Conservation (phyloP, 2,329 filamentous ascomycete species). For the Aureobasidium sp. region DNA sequence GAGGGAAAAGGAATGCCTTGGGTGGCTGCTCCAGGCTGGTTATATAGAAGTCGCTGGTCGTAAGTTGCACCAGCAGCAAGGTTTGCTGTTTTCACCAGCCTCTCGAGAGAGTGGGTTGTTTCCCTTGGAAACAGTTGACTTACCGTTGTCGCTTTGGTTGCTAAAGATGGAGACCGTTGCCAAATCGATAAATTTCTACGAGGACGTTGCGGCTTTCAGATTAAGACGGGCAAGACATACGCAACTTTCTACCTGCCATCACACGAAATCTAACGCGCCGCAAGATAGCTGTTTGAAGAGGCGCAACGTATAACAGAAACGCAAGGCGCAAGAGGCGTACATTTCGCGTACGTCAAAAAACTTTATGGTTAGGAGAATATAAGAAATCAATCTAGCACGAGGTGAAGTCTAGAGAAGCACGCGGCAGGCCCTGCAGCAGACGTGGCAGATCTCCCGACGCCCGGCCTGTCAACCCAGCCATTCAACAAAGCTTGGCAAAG, state of each 20-base stretch:
- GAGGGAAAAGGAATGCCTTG: background rate
- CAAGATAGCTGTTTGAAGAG: background rate
- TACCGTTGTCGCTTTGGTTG: background rate
- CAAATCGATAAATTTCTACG: conserved; percentile 11
- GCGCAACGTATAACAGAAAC: background rate
- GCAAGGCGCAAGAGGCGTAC: background rate
- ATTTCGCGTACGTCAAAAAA: background rate
- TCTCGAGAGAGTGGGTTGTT: background rate
- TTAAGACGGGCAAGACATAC: conserved; percentile 3
- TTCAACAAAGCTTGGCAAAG: background rate
- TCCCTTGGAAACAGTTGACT: conserved; percentile 8
- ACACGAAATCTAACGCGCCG: background rate
- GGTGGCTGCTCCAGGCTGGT: background rate
- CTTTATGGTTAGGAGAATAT: background rate
- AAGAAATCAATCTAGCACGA: background rate
- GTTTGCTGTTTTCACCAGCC: background rate
- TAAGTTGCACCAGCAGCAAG: background rate
- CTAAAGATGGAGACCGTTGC: conserved; percentile 10
- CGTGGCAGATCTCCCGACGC: conserved; percentile 2
- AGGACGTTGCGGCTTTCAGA: conserved; percentile 3
- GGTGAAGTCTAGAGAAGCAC: conserved; percentile 2
- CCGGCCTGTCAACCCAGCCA: conserved; percentile 2
- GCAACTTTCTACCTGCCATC: background rate
- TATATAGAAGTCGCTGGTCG: conserved; percentile 1
- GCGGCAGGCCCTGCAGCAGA: background rate